phyloP scores from a whole-genome alignment of 139 green algal genomes.

The Chlamydomonas sphaeroides region DNA sequence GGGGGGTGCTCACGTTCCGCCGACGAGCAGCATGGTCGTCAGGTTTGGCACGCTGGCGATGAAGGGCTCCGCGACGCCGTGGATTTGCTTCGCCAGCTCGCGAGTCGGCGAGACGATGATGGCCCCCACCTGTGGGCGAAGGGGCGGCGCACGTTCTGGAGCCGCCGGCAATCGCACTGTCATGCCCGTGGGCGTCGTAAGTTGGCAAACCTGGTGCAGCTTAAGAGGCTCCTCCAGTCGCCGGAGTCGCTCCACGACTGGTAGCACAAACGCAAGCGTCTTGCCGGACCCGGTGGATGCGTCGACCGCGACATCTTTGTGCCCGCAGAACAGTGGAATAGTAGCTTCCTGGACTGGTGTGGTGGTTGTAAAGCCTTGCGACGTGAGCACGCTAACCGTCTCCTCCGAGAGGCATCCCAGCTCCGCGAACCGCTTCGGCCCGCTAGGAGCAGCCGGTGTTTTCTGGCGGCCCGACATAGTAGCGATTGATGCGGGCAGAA shows the following conservation, averaged over 20 bases:
- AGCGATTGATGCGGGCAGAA: too few species aligned
- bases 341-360: slow-evolving; percentile 95
- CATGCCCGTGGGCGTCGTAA: too few species aligned
- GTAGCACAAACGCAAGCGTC: slow-evolving; percentile 97
- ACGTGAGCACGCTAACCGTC: slow-evolving; percentile 68
- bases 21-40: slow-evolving; percentile 74
- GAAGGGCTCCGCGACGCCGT: slow-evolving; percentile 84
- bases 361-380: slow-evolving; percentile 68
- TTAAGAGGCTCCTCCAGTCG: slow-evolving; percentile 72
- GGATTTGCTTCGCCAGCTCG: slow-evolving; percentile 94
- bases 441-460: too few species aligned
- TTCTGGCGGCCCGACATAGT: too few species aligned
- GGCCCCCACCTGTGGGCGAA: slow-evolving; percentile 83
- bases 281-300: slow-evolving; percentile 97
- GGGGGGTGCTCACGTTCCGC: slow-evolving; percentile 73
- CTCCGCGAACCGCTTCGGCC: slow-evolving; percentile 31
- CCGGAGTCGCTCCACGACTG: slow-evolving; percentile 89
- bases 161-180: too few species aligned
- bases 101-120: slow-evolving; percentile 94
- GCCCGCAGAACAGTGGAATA: slow-evolving; percentile 90
- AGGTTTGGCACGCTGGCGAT: slow-evolving; percentile 67
- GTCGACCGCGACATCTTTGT: slow-evolving; percentile 98
- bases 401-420: slow-evolving; percentile 57
- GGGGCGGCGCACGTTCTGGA: too few species aligned
- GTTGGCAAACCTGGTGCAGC: slow-evolving; percentile 82